Evolutionary conservation across 2,329 filamentous ascomycete genomes (phyloP).

Genomic region (Simplicillium aogashimaense): DNA sequence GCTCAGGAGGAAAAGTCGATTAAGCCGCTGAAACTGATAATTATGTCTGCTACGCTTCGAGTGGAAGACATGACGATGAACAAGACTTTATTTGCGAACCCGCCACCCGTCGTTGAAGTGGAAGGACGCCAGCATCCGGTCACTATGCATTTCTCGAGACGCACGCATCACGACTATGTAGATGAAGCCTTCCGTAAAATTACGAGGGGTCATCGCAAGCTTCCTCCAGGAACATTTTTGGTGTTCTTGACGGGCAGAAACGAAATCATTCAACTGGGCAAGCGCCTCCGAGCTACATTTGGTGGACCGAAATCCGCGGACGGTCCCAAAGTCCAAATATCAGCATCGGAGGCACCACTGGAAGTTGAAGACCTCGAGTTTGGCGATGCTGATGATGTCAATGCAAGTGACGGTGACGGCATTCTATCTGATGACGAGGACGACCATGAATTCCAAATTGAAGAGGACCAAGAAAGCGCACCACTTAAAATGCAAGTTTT

Average conservation of each 20-base stretch:
- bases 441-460: conserved; percentile 61
- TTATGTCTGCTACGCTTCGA: conserved; percentile 94
- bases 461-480: conserved; percentile 49
- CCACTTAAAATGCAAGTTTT: conserved; percentile 74
- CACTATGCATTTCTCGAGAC: conserved; percentile 76
- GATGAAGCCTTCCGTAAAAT: conserved; percentile 87
- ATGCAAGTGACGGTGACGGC: conserved; percentile 50
- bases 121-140: conserved; percentile 90
- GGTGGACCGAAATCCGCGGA: conserved; percentile 44
- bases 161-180: conserved; percentile 77
- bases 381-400: conserved; percentile 56
- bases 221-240: conserved; percentile 83
- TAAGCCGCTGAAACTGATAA: conserved; percentile 80
- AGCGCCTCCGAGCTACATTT: conserved; percentile 62
- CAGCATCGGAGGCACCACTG: conserved; percentile 65
- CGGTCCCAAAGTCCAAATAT: conserved; percentile 62
- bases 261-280: conserved; percentile 79
- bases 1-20: conserved; percentile 59
- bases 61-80: conserved; percentile 89
- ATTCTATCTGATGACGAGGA: conserved; percentile 44
- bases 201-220: conserved; percentile 74
- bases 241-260: conserved; percentile 92
- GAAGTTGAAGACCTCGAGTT: conserved; percentile 85
- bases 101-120: conserved; percentile 78
- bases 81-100: conserved; percentile 60